Evolutionary conservation across 768 basidiomycete species (phyloP).

Genomic region (Rhodotorula paludigena): DNA sequence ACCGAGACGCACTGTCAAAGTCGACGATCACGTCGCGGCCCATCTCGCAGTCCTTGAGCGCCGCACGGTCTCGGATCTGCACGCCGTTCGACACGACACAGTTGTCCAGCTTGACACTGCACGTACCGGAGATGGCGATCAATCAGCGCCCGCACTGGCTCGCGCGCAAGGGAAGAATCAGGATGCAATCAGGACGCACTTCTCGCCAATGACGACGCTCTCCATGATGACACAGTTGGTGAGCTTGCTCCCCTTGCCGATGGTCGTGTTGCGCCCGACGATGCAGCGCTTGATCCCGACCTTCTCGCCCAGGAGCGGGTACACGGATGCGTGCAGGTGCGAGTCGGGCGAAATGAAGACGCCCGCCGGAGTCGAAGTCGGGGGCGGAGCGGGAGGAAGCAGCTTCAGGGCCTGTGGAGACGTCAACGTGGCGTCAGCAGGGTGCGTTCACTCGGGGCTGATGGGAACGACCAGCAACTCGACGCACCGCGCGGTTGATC

Average conservation of each 20-base stretch:
- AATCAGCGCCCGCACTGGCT: neutral
- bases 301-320: slow-evolving; percentile 29
- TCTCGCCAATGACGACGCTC: slow-evolving; percentile 30
- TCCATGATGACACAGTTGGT: slow-evolving; percentile 37
- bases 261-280: slow-evolving; percentile 11
- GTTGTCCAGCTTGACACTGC: slow-evolving; percentile 38
- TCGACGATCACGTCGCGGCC: slow-evolving; percentile 35
- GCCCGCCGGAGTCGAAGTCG: slow-evolving; percentile 28
- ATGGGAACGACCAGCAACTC: neutral
- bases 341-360: slow-evolving; percentile 39
- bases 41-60: slow-evolving; percentile 37
- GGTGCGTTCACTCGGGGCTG: neutral
- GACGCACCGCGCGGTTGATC: slow-evolving; percentile 34
- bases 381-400: slow-evolving; percentile 16
- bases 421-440: neutral
- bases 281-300: slow-evolving; percentile 39
- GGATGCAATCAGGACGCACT: slow-evolving; percentile 4
- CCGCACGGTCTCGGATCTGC: slow-evolving; percentile 24
- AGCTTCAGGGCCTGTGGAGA: slow-evolving; percentile 24
- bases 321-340: slow-evolving; percentile 27
- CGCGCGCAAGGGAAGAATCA: neutral
- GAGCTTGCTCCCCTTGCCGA: slow-evolving; percentile 34
- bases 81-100: slow-evolving; percentile 39
- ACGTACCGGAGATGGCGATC: accelerated
- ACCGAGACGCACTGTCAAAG: slow-evolving; percentile 19